A percentile compares a stretch with the other conserved stretches of the same genome.
Evolutionary conservation across 1,284 basidiomycete species (phyloP).

Genomic region (Cryptococcus depauperatus): DNA sequence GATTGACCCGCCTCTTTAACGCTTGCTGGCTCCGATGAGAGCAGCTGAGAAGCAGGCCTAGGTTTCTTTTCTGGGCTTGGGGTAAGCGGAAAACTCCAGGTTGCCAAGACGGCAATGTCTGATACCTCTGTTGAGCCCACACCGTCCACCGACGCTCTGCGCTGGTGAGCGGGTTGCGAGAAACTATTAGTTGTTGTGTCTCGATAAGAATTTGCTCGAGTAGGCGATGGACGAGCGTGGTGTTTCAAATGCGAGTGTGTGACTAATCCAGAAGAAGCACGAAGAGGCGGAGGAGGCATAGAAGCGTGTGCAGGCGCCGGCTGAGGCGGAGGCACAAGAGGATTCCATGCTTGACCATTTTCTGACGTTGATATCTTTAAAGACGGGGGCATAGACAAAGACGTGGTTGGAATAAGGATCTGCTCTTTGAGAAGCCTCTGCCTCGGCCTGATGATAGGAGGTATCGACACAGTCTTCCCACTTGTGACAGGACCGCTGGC

Average conservation of each 20-base stretch:
- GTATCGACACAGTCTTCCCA: conserved; percentile 1
- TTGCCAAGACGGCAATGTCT: conserved; percentile 18
- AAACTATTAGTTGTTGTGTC: background rate
- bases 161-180: background rate
- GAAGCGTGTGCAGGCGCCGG: background rate
- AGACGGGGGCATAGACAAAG: conserved; percentile 3
- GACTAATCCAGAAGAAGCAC: background rate
- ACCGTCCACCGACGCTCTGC: conserved; percentile 10
- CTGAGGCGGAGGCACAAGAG: conserved; percentile 9
- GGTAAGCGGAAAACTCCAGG: conserved; percentile 16
- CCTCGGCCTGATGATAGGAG: conserved; percentile 6
- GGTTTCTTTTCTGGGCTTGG: conserved; percentile 1
- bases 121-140: conserved; percentile 12
- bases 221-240: conserved; percentile 1
- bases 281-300: conserved; percentile 3
- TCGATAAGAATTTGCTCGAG: conserved; percentile 9
- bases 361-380: conserved; percentile 3
- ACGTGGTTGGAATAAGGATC: background rate
- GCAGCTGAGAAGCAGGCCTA: background rate
- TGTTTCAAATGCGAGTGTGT: background rate
- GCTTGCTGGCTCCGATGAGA: background rate
- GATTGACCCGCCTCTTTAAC: conserved; percentile 5
- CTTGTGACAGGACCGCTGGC: conserved; percentile 2
- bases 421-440: conserved; percentile 3
- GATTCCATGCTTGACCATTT: conserved; percentile 1